These are phyloP conservation scores for Podila verticillata DNA, from an alignment of 192 early-diverging fungal genomes.

Conservation along the genomic window DNA sequence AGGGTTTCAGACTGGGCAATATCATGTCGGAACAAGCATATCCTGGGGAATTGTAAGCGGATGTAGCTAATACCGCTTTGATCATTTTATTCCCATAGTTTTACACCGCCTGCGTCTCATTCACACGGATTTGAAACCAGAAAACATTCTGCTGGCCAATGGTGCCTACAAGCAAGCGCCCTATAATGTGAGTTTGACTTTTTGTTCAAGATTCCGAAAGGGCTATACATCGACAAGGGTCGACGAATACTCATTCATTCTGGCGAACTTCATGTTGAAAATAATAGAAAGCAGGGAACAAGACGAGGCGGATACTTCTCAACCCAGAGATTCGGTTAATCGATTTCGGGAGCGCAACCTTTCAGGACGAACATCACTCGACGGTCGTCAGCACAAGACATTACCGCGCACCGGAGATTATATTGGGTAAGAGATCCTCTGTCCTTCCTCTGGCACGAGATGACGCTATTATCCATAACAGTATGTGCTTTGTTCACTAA, in stretches of 20 bases:
- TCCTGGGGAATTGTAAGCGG: background rate
- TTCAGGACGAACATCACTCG: conserved; percentile 92
- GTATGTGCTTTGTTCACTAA: too few species aligned
- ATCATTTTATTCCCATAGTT: conserved; percentile 52
- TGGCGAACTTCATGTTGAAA: too few species aligned
- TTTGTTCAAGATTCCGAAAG: background rate
- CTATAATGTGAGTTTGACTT: conserved; percentile 41
- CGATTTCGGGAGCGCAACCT: conserved; percentile 97
- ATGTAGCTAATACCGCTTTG: background rate
- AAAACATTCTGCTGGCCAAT: conserved; percentile 86
- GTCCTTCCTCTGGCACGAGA: background rate
- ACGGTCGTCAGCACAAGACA: conserved; percentile 95
- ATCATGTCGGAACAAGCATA: too few species aligned
- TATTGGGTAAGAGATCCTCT: conserved; percentile 65
- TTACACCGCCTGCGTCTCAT: conserved; percentile 87
- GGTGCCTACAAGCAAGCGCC: conserved; percentile 65
- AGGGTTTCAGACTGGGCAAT: conserved; percentile 1
- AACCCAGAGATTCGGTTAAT: conserved; percentile 87
- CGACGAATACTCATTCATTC: background rate
- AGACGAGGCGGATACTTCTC: conserved; percentile 70
- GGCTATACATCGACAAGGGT: background rate
- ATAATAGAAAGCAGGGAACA: conserved; percentile 54
- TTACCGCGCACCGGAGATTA: conserved; percentile 98
- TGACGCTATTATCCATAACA: background rate
- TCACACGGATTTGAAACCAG: conserved; percentile 98